phyloP scores from a whole-genome alignment of 805 yeast species.

The Yamadazyma insecticola region DNA sequence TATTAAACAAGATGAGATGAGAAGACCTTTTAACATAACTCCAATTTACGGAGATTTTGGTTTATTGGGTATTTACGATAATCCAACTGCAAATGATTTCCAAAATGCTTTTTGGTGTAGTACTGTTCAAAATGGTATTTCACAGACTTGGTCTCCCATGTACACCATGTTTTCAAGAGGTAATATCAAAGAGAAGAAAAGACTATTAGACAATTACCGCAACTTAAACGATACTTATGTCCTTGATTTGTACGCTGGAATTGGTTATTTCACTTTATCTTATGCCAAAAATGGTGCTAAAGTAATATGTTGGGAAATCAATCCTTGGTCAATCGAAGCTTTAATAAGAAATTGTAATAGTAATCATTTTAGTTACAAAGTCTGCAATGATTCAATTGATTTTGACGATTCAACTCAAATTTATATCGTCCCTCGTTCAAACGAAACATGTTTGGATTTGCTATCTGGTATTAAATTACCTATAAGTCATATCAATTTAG shows the following conservation, averaged over 20 bases:
- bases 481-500: slow-evolving; percentile 66
- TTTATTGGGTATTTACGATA: slow-evolving; percentile 8
- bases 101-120: slow-evolving; percentile 65
- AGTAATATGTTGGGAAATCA: slow-evolving; percentile 76
- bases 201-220: slow-evolving; percentile 46
- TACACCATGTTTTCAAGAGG: slow-evolving; percentile 89
- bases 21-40: slow-evolving; percentile 59
- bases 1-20: slow-evolving; percentile 47
- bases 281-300: slow-evolving; percentile 55
- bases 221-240: slow-evolving; percentile 40
- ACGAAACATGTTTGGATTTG: too few species aligned
- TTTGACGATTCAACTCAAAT: slow-evolving; percentile 24
- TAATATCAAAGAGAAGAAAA: slow-evolving; percentile 72
- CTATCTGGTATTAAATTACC: slow-evolving; percentile 4
- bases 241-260: slow-evolving; percentile 76
- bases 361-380: slow-evolving; percentile 39
- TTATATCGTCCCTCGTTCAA: slow-evolving; percentile 61
- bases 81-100: slow-evolving; percentile 43
- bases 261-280: slow-evolving; percentile 76
- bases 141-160: slow-evolving; percentile 79
- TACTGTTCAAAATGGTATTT: slow-evolving; percentile 65
- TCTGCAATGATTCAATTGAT: slow-evolving; percentile 32
- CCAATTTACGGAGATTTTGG: slow-evolving; percentile 70
- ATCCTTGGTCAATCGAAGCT: slow-evolving; percentile 82
- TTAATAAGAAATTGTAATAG: slow-evolving; percentile 48